These are phyloP conservation scores for Stygiomarasmius scandens DNA, from an alignment of 1,284 basidiomycete genomes.

Conservation along the genomic window DNA sequence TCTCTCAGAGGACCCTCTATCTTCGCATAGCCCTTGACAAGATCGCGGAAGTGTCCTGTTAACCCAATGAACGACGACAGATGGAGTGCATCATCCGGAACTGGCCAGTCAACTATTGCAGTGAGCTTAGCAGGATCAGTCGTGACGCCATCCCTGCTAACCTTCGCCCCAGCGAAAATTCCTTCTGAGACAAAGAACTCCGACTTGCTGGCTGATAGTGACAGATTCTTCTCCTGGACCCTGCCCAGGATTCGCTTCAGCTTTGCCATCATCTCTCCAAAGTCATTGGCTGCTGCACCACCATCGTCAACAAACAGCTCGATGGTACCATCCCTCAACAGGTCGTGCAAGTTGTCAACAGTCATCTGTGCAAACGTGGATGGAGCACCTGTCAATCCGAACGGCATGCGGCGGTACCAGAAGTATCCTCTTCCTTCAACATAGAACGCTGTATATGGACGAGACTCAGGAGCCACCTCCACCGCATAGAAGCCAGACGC, in stretches of 20 bases:
- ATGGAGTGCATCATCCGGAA: constrained; percentile 28
- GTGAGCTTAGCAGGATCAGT: constrained; percentile 36
- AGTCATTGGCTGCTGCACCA: constrained; percentile 28
- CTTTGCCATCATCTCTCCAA: constrained; percentile 25
- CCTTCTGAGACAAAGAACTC: constrained; percentile 33
- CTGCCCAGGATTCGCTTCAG: constrained; percentile 24
- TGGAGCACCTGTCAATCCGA: constrained; percentile 23
- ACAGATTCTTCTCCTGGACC: constrained; percentile 25
- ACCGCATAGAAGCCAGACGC: constrained; percentile 40
- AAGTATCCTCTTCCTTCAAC: constrained; percentile 34
- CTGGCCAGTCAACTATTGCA: constrained; percentile 33
- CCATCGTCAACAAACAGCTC: constrained; percentile 39
- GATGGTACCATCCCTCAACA: constrained; percentile 10
- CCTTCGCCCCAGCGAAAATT: constrained; percentile 32
- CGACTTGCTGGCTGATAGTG: constrained; percentile 33
- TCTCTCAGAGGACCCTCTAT: constrained; percentile 33
- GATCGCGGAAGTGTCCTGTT: constrained; percentile 25
- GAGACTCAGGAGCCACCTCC: neutral
- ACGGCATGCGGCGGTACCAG: constrained; percentile 15
- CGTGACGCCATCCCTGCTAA: constrained; percentile 31
- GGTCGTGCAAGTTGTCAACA: constrained; percentile 19
- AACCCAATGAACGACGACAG: constrained; percentile 23
- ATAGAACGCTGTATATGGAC: constrained; percentile 11
- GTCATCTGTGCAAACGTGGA: constrained; percentile 37
- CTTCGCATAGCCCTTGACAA: constrained; percentile 32